These are phyloP conservation scores for Saturnispora bothae DNA, from an alignment of 805 yeast genomes.

Conservation along the genomic window DNA sequence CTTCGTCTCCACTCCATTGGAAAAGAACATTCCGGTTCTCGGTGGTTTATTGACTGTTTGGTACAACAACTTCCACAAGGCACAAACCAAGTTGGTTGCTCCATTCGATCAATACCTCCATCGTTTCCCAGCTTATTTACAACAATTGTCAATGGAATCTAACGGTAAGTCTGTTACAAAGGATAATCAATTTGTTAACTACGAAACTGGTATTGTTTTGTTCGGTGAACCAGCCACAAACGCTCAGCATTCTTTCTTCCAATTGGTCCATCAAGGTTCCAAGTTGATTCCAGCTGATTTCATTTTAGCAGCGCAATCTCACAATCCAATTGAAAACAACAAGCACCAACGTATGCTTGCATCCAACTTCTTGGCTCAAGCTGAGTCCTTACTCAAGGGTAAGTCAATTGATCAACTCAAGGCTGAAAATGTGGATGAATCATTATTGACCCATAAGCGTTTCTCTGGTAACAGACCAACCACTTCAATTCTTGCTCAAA, in stretches of 20 bases:
- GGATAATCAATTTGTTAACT: constrained; percentile 80
- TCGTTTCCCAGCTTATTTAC: constrained; percentile 98
- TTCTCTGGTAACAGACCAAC: constrained; percentile 99
- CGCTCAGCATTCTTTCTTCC: constrained; percentile 99
- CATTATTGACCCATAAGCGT: constrained; percentile 86
- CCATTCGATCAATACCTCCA: constrained; percentile 98
- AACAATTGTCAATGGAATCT: constrained; percentile 97
- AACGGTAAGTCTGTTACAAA: constrained; percentile 97
- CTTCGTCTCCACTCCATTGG: constrained; percentile 73
- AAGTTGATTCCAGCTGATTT: constrained; percentile 95
- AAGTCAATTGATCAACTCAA: constrained; percentile 76
- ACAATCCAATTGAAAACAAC: constrained; percentile 91
- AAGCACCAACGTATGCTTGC: constrained; percentile 97
- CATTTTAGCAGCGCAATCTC: constrained; percentile 93
- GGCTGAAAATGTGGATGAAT: constrained; percentile 76
- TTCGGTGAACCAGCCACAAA: constrained; percentile 99
- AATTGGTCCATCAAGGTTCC: constrained; percentile 97
- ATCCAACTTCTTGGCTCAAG: constrained; percentile 97
- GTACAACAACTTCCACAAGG: constrained; percentile 98
- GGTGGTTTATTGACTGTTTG: constrained; percentile 94
- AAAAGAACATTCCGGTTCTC: constrained; percentile 81
- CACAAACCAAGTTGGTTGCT: constrained; percentile 96
- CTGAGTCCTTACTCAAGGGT: constrained; percentile 96
- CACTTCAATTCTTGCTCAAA: constrained; percentile 89
- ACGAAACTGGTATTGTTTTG: constrained; percentile 90